Base-by-base conservation (phyloP, 805 yeast species). In the Teunomyces barrocoloradensis region DNA sequence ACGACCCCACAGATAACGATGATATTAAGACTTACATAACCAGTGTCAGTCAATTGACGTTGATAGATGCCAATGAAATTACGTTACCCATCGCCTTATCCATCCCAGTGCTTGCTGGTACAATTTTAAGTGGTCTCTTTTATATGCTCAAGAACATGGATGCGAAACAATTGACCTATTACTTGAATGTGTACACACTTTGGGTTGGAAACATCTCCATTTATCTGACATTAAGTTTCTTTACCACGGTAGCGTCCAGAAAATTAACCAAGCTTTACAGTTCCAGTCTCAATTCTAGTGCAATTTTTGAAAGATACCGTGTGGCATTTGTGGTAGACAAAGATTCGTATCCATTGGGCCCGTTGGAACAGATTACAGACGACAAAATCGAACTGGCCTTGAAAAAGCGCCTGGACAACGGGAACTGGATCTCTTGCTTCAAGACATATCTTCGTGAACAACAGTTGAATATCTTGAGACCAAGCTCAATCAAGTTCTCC, bases 71-170 rank as follows among this genome's bases (percentile, higher is more conserved):
- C 20, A 44, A 41, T 5, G 13, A 40, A 13, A 23, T 57, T 6
- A 56, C 53, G 5, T 13, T 51, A 11, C 44, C 37, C 43, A 66
- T 60, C 40, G 82, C 77, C 0, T 34, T 71, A 4, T 13, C 62
- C 3, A 54, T 79, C 58, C 85, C 86, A 0, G 46, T 81, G 4
- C 11, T 71, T 5, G 77, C 79, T 4, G 75, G 76, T 6, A 44
- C 52, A 15, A 56, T 54, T n/a, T 60, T 81, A 35, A 48, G 64
- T 27, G 66, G 68, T 0, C 45, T 79, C 33, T 72, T 77, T 54
- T 68, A 64, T 46, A 58, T 59, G 4, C 43, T 76, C 41, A 66
- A 66, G 45, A 57, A 61, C 33, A 53, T 69, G 42, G 65, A 69
- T 47, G 52, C 51, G 7, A 66, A 61, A 4, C 52, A 49, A 7